phyloP scores from a whole-genome alignment of 139 green algal genomes.

The Prasinococcaceae sp. region DNA sequence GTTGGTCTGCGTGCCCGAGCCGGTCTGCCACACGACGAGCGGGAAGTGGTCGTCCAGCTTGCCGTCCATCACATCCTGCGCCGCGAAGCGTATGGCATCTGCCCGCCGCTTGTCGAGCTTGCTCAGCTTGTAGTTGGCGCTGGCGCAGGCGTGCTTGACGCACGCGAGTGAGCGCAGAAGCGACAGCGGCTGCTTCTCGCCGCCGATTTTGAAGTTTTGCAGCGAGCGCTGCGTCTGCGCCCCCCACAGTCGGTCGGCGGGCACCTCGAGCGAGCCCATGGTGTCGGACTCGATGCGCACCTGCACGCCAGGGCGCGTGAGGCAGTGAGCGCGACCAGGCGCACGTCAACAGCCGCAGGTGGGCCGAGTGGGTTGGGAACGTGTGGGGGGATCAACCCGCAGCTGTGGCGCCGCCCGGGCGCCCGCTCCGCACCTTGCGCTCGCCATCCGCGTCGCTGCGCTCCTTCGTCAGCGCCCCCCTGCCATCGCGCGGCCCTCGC shows the following conservation, averaged over 20 bases:
- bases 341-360: too few relatives aligned
- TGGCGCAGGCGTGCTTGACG: slow-evolving; percentile 47
- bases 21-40: slow-evolving; percentile 87
- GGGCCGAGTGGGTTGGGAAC: too few relatives aligned
- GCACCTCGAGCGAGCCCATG: slow-evolving; percentile 70
- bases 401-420: too few relatives aligned
- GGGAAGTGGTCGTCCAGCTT: slow-evolving; percentile 82
- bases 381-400: too few relatives aligned
- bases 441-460: too few relatives aligned
- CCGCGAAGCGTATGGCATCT: slow-evolving; percentile 6
- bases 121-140: slow-evolving; percentile 11
- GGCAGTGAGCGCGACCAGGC: too few relatives aligned
- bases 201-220: slow-evolving; percentile 90
- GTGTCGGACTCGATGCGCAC: slow-evolving; percentile 64
- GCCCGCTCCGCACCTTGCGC: too few relatives aligned
- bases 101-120: slow-evolving; percentile 7
- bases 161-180: slow-evolving; percentile 72
- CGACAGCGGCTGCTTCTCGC: slow-evolving; percentile 71
- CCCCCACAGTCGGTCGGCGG: slow-evolving; percentile 75
- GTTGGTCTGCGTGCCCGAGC: slow-evolving; percentile 84
- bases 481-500: too few relatives aligned
- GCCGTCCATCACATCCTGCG: slow-evolving; percentile 58
- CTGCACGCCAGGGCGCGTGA: too few relatives aligned
- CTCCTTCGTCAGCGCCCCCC: too few relatives aligned
- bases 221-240: slow-evolving; percentile 83